phyloP scores from a whole-genome alignment of 2,329 filamentous ascomycete species.

The Fusarium lyarnte region DNA sequence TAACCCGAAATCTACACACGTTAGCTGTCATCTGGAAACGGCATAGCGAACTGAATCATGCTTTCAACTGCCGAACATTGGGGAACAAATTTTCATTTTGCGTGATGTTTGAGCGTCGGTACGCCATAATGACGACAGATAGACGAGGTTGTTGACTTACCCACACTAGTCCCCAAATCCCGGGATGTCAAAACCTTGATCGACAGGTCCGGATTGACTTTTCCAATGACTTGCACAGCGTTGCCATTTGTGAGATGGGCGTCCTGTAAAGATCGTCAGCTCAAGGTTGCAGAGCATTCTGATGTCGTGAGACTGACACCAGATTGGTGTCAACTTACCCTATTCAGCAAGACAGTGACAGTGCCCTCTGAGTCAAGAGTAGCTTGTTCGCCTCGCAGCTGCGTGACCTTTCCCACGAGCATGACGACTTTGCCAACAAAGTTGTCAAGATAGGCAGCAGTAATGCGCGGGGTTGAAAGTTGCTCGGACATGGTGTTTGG shows the following conservation, averaged over 20 bases:
- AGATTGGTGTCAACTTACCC: slow-evolving; percentile 59
- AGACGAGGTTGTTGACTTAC: slow-evolving; percentile 59
- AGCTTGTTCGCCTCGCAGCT: slow-evolving; percentile 83
- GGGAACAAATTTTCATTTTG: not conserved
- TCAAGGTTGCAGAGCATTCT: not conserved
- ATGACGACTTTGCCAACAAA: slow-evolving; percentile 82
- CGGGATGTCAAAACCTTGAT: slow-evolving; percentile 75
- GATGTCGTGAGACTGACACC: not conserved
- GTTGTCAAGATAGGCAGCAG: slow-evolving; percentile 78
- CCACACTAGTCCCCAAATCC: slow-evolving; percentile 75
- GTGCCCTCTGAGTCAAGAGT: slow-evolving; percentile 82
- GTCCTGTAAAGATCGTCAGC: slow-evolving; percentile 62
- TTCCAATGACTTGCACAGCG: slow-evolving; percentile 80
- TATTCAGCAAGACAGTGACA: slow-evolving; percentile 78
- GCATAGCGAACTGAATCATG: not conserved
- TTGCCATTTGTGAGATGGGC: slow-evolving; percentile 75
- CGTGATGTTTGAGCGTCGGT: not conserved
- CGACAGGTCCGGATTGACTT: slow-evolving; percentile 77
- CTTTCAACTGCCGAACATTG: not conserved
- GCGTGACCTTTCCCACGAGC: slow-evolving; percentile 83
- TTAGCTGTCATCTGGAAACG: not conserved
- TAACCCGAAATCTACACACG: slow-evolving; percentile 74
- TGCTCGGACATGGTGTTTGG: slow-evolving; percentile 68
- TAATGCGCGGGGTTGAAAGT: slow-evolving; percentile 81
- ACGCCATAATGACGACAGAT: slow-evolving; percentile 35